These are phyloP conservation scores for Triangularia setosa DNA, from an alignment of 2,329 filamentous ascomycete species.

Conservation along the genomic window DNA sequence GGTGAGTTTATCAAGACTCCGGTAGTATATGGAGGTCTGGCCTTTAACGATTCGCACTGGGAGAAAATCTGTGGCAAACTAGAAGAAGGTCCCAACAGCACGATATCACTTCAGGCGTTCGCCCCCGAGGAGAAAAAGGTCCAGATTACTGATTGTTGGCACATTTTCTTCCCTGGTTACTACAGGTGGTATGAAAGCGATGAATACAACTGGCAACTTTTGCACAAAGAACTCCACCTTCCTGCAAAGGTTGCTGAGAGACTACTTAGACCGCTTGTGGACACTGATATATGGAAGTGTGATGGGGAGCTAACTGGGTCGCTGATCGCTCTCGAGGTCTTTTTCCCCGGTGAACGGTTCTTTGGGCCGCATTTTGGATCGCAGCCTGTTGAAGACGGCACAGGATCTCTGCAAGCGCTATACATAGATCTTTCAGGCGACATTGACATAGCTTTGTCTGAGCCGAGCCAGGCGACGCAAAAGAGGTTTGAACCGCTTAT, in stretches of 20 bases:
- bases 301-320: neutral
- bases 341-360: neutral
- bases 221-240: neutral
- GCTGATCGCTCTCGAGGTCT: neutral
- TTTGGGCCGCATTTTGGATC: neutral
- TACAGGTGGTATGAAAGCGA: neutral
- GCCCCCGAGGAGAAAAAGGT: neutral
- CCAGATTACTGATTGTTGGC: constrained; percentile 14
- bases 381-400: neutral
- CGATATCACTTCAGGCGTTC: constrained; percentile 3
- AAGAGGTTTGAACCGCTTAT: neutral
- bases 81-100: neutral
- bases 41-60: constrained; percentile 17
- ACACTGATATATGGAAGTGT: neutral
- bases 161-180: constrained; percentile 18
- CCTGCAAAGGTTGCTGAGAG: neutral
- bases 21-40: constrained; percentile 21
- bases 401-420: no score
- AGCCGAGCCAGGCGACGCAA: no score
- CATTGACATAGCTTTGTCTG: no score
- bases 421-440: neutral
- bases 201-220: neutral
- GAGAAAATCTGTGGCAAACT: neutral
- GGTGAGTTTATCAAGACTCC: neutral
- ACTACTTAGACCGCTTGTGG: neutral